Evolutionary conservation across 2,329 filamentous ascomycete species (phyloP).

Genomic region (Knufia petricola): DNA sequence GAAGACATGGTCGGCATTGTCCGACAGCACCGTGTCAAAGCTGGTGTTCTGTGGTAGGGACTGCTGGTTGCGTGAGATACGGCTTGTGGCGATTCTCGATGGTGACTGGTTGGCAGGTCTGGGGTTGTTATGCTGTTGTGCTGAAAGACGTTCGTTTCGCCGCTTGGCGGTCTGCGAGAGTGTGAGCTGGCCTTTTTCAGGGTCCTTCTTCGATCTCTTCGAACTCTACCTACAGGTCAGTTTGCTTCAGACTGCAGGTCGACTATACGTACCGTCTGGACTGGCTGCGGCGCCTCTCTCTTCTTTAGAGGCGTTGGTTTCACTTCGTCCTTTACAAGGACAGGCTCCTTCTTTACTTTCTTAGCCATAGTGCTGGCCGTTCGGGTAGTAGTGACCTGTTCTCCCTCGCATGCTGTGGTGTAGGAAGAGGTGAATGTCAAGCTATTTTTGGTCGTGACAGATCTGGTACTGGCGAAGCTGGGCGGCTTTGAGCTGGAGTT

Average conservation of each 20-base stretch:
- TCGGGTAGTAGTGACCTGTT: neutral
- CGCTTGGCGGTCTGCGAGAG: neutral
- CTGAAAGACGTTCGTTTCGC: too few species aligned
- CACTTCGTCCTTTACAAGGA: too few species aligned
- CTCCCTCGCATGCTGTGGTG: neutral
- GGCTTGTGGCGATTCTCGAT: neutral
- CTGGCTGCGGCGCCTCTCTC: neutral
- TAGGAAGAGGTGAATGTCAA: too few species aligned
- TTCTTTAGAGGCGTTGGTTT: too few species aligned
- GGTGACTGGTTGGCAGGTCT: neutral
- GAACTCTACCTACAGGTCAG: neutral
- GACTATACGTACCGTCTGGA: neutral
- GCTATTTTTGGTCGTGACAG: too few species aligned
- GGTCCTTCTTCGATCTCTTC: neutral
- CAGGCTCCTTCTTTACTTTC: too few species aligned
- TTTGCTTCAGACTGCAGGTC: too few species aligned
- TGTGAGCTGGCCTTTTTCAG: neutral
- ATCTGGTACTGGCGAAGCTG: neutral
- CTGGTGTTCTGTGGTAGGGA: neutral
- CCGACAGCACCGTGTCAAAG: slow-evolving; percentile 3
- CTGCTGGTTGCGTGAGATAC: neutral
- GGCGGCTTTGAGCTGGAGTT: slow-evolving; percentile 4
- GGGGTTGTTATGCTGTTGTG: neutral
- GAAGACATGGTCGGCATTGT: neutral
- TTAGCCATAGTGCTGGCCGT: too few species aligned